Percentiles rank a stretch among this genome's conserved stretches.
Conservation (phyloP, 495 filamentous ascomycete genomes). For the Pseudoneurospora amorphoporcata region DNA sequence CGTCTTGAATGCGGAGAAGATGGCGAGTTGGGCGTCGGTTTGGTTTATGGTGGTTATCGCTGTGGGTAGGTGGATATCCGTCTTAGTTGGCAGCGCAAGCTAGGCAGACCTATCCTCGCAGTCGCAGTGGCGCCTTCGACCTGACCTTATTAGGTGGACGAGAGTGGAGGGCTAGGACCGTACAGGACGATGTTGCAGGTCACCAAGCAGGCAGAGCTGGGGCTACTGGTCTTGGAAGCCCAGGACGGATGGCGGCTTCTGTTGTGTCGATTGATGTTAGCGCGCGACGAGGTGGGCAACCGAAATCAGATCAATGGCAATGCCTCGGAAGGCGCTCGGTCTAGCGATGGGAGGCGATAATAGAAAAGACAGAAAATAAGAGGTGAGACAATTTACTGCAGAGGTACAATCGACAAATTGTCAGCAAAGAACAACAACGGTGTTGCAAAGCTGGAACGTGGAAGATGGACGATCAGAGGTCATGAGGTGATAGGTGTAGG, state of each 20-base stretch:
- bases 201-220: neutral
- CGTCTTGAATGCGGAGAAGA: neutral
- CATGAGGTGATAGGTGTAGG: neutral
- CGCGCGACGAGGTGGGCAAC: neutral
- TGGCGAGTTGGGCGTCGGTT: neutral
- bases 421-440: neutral
- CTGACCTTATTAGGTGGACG: neutral
- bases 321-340: neutral
- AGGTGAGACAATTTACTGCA: neutral
- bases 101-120: neutral
- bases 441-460: neutral
- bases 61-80: neutral
- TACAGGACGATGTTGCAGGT: neutral
- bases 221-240: neutral
- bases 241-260: neutral
- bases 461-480: neutral
- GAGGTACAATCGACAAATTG: neutral
- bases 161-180: neutral
- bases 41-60: neutral
- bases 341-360: neutral
- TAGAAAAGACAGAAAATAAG: neutral
- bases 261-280: neutral
- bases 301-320: neutral
- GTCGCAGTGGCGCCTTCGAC: neutral
- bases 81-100: neutral